Percentiles rank a stretch among this genome's conserved stretches.
phyloP scores from a whole-genome alignment of 495 filamentous ascomycete species.

The Immersiella caudata region DNA sequence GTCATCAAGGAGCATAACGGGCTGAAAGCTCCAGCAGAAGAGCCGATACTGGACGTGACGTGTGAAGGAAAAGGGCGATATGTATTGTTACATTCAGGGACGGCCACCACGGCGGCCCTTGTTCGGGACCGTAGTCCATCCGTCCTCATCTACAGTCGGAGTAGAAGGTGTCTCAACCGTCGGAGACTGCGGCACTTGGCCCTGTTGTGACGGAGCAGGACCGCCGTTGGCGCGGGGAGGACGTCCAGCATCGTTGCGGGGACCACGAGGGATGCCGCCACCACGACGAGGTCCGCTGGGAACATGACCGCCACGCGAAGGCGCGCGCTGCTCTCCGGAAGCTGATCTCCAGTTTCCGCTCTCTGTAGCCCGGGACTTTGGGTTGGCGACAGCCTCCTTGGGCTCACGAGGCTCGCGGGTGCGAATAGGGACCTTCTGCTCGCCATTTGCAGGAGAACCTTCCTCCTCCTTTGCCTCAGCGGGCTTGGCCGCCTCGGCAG shows the following conservation, averaged over 20 bases:
- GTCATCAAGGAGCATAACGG: conserved; percentile 2
- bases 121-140: conserved; percentile 75
- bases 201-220: conserved; percentile 26
- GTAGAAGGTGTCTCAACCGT: conserved; percentile 32
- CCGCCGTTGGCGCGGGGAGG: conserved; percentile 51
- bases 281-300: conserved; percentile 42
- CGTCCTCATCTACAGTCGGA: conserved; percentile 62
- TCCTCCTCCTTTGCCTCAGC: conserved; percentile 34
- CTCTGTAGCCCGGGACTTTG: conserved; percentile 49
- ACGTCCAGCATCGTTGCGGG: conserved; percentile 45
- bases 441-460: conserved; percentile 19
- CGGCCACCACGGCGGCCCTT: conserved; percentile 50
- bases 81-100: conserved; percentile 31
- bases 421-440: conserved; percentile 21
- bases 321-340: conserved; percentile 42
- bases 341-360: conserved; percentile 57
- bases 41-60: not conserved
- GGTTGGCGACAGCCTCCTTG: conserved; percentile 29
- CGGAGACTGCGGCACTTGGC: conserved; percentile 38
- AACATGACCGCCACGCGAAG: conserved; percentile 44
- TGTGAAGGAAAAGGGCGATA: conserved; percentile 4
- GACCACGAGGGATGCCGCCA: conserved; percentile 48
- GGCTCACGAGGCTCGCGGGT: conserved; percentile 1
- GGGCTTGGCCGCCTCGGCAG: conserved; percentile 46
- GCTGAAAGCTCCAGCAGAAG: not conserved